Evolutionary conservation across 495 filamentous ascomycete species (phyloP).

Genomic region (Talaromyces adpressus): DNA sequence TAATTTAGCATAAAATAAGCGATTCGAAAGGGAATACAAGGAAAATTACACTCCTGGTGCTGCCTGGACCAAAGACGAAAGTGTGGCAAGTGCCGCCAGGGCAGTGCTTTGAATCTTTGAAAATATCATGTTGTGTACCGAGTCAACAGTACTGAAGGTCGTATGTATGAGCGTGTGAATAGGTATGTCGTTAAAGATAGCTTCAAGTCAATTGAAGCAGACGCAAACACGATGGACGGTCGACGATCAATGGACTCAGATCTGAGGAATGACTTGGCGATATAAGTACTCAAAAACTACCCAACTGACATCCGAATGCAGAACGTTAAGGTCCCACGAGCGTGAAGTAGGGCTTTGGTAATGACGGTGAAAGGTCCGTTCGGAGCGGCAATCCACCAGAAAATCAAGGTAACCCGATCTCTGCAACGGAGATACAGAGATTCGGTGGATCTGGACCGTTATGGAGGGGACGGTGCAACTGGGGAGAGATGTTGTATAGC

Average conservation of each 20-base stretch:
- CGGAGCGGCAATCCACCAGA: not conserved
- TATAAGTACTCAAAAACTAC: not conserved
- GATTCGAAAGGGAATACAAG: not conserved
- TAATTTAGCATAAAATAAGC: conserved; percentile 1
- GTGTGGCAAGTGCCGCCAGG: conserved; percentile 27
- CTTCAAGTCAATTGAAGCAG: conserved; percentile 8
- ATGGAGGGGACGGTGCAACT: not conserved
- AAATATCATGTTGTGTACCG: conserved; percentile 25
- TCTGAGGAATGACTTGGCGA: conserved; percentile 5
- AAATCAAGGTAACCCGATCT: not conserved
- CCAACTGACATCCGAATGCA: conserved; percentile 1
- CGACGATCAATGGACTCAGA: not conserved
- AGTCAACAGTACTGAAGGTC: not conserved
- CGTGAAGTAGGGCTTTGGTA: not conserved
- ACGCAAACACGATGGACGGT: not conserved
- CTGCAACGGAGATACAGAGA: not conserved
- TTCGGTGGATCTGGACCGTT: not conserved
- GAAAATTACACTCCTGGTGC: conserved; percentile 25
- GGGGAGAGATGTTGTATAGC: not conserved
- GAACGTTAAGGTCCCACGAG: not conserved
- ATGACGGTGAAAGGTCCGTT: not conserved
- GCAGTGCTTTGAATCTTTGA: conserved; percentile 26
- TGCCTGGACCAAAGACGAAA: conserved; percentile 27
- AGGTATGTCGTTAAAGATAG: not conserved
- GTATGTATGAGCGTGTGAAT: not conserved